Percentiles rank a stretch among this genome's conserved stretches.
Conservation (phyloP, 768 basidiomycete genomes). For the Mycena leptocephala region DNA sequence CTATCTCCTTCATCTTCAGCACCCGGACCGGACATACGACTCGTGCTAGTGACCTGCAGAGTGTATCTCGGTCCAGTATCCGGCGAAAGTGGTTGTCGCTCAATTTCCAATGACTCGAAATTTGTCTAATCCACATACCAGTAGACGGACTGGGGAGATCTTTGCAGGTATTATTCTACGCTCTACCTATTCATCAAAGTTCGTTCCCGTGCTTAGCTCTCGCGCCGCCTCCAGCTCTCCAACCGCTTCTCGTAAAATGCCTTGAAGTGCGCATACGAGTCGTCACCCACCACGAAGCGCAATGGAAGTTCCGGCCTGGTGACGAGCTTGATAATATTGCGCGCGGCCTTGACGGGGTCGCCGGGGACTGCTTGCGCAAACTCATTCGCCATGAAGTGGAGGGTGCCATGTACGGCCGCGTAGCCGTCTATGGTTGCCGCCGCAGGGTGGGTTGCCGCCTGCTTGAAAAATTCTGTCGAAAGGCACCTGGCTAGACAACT, state of each 20-base stretch:
- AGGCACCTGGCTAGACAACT: neutral
- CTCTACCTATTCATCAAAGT: neutral
- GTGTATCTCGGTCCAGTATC: no score
- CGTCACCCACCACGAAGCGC: slow-evolving; percentile 8
- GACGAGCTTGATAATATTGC: neutral
- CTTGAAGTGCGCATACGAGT: neutral
- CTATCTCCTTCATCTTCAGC: no score
- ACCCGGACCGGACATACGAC: no score
- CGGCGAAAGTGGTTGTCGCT: no score
- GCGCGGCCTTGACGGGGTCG: slow-evolving; percentile 12
- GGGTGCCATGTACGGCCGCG: neutral
- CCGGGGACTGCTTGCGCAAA: neutral
- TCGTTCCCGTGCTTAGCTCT: slow-evolving; percentile 4
- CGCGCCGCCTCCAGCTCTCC: neutral
- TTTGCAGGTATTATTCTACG: no score
- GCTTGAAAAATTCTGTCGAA: slow-evolving; percentile 6
- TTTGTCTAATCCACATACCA: no score
- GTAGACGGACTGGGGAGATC: no score
- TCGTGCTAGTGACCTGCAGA: no score
- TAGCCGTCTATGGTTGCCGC: slow-evolving; percentile 1
- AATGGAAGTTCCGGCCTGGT: neutral
- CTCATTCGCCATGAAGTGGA: neutral
- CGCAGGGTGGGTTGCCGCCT: neutral
- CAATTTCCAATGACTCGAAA: no score
- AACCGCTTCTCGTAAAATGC: slow-evolving; percentile 6